phyloP scores from a whole-genome alignment of 1,284 basidiomycete genomes.

The Ganoderma lingzhi region DNA sequence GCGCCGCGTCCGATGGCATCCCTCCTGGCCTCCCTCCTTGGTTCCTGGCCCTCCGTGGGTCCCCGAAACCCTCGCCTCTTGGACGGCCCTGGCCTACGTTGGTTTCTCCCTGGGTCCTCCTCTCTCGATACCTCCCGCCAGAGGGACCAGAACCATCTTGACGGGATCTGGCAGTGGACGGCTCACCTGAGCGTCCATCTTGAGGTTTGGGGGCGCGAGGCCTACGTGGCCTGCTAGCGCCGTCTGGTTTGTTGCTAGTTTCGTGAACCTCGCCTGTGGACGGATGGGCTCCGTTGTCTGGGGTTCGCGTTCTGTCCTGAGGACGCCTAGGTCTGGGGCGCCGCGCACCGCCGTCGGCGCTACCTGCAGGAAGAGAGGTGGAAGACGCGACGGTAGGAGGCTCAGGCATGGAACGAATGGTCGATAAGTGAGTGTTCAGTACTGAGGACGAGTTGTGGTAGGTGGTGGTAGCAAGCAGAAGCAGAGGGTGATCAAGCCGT shows the following conservation, averaged over 20 bases:
- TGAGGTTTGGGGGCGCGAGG: slow-evolving; percentile 26
- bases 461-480: slow-evolving; percentile 2
- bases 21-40: slow-evolving; percentile 1
- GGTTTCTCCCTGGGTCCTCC: slow-evolving; percentile 5
- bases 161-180: slow-evolving; percentile 5
- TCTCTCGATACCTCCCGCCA: slow-evolving; percentile 5
- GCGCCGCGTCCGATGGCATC: slow-evolving; percentile 2
- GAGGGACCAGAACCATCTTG: slow-evolving; percentile 13
- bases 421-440: neutral
- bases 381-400: neutral
- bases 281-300: slow-evolving; percentile 17
- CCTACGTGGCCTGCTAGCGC: slow-evolving; percentile 29
- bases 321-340: slow-evolving; percentile 16
- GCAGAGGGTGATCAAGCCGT: neutral
- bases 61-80: neutral
- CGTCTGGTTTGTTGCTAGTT: slow-evolving; percentile 10
- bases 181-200: slow-evolving; percentile 26
- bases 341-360: slow-evolving; percentile 11
- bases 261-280: slow-evolving; percentile 5
- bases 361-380: slow-evolving; percentile 2
- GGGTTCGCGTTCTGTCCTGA: slow-evolving; percentile 12
- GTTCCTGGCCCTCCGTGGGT: slow-evolving; percentile 12
- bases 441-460: neutral
- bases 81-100: slow-evolving; percentile 5
- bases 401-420: slow-evolving; percentile 28